These are phyloP conservation scores for Carex sylvatica DNA, from an alignment of 202 grass and related monocot species.

Conservation along the genomic window DNA sequence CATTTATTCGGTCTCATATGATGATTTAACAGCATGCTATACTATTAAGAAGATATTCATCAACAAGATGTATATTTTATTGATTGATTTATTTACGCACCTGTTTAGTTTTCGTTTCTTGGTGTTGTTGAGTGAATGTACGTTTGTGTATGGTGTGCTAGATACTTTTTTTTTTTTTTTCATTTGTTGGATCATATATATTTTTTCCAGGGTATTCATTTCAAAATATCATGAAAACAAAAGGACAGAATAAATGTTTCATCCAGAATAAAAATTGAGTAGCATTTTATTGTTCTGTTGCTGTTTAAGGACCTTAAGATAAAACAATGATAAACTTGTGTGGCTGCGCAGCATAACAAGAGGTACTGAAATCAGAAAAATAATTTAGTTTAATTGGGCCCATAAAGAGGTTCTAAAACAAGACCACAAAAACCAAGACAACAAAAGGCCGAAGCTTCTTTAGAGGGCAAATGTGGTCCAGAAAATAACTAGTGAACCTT, in stretches of 20 bases:
- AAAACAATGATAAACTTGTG: neutral
- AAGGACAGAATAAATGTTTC: neutral
- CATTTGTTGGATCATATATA: neutral
- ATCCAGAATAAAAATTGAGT: neutral
- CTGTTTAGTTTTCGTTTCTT: neutral
- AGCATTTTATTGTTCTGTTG: neutral
- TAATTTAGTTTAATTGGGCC: neutral
- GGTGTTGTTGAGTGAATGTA: neutral
- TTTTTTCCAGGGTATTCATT: neutral
- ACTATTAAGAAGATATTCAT: neutral
- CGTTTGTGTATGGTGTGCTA: neutral
- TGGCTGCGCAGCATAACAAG: neutral
- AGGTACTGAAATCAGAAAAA: neutral
- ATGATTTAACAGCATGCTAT: slow-evolving; percentile 1
- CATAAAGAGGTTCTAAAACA: neutral
- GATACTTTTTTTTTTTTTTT: neutral
- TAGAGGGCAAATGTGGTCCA: neutral
- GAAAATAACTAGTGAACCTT: neutral
- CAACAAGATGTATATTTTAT: neutral
- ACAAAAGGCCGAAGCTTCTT: neutral
- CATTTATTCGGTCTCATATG: neutral
- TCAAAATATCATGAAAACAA: slow-evolving; percentile 3
- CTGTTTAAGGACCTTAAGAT: neutral
- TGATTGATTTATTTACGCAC: neutral
- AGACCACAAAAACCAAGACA: neutral